Conservation (phyloP, 495 filamentous ascomycete species). For the Penicillium bialowiezense region DNA sequence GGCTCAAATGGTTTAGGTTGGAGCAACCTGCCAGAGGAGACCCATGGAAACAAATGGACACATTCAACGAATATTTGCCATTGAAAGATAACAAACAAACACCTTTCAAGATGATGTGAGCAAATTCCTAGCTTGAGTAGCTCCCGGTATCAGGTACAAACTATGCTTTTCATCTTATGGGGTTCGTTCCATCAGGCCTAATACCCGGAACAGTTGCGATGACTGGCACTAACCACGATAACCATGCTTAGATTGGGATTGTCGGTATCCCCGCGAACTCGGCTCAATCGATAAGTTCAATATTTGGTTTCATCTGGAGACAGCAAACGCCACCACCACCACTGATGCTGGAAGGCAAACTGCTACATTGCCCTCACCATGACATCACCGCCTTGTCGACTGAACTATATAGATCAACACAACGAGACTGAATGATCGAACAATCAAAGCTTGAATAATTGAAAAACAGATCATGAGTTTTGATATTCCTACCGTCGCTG, state of each 20-base stretch:
- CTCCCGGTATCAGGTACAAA: no score
- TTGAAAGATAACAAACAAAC: no score
- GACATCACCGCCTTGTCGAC: conserved; percentile 24
- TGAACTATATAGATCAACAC: conserved; percentile 13
- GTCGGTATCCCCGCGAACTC: background rate
- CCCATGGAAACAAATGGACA: no score
- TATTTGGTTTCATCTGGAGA: background rate
- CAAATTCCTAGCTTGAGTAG: no score
- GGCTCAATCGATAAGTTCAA: background rate
- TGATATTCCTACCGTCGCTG: conserved; percentile 25
- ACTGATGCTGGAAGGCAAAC: conserved; percentile 4
- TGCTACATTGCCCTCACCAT: conserved; percentile 21
- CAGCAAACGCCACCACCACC: conserved; percentile 6
- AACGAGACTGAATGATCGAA: background rate
- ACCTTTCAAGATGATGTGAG: no score
- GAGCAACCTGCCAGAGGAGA: background rate
- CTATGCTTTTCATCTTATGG: no score
- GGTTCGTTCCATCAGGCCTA: no score
- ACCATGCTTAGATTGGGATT: background rate
- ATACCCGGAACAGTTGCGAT: background rate
- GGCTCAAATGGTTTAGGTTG: background rate
- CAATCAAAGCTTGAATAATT: background rate
- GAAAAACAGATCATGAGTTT: conserved; percentile 13
- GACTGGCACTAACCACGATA: background rate
- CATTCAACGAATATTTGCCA: no score